Conservation (phyloP, 2,329 filamentous ascomycete genomes). For the Phymatotrichopsis omnivora region DNA sequence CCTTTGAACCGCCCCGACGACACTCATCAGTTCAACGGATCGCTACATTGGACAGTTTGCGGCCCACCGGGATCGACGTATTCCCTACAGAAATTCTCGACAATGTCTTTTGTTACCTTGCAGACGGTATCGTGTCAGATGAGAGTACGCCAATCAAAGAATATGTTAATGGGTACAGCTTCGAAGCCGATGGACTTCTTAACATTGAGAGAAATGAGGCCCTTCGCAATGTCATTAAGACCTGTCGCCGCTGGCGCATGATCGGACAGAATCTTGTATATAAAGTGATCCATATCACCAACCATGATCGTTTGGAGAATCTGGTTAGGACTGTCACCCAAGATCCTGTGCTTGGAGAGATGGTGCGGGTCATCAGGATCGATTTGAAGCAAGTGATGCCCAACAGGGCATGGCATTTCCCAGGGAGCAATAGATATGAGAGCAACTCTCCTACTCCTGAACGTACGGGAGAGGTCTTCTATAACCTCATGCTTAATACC, state of each 20-base stretch:
- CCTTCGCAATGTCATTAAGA: constrained; percentile 14
- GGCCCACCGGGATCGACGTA: constrained; percentile 7
- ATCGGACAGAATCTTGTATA: constrained; percentile 20
- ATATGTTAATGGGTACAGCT: constrained; percentile 18
- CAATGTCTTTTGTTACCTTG: constrained; percentile 22
- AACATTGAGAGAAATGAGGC: constrained; percentile 18
- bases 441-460: constrained; percentile 15
- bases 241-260: constrained; percentile 20
- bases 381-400: constrained; percentile 18
- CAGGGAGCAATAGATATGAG: constrained; percentile 6
- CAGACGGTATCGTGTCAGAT: constrained; percentile 21
- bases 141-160: constrained; percentile 23
- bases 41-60: neutral
- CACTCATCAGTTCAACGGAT: neutral
- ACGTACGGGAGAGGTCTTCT: constrained; percentile 13
- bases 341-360: constrained; percentile 20
- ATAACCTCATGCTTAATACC: constrained; percentile 16
- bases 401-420: constrained; percentile 13
- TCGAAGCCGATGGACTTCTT: constrained; percentile 14
- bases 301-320: neutral
- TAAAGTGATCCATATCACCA: constrained; percentile 8
- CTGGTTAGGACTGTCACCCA: constrained; percentile 9
- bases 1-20: neutral
- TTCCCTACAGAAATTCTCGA: constrained; percentile 16
- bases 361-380: constrained; percentile 17